Evolutionary conservation across 2,329 filamentous ascomycete genomes (phyloP).

Genomic region (Colletotrichum lini): DNA sequence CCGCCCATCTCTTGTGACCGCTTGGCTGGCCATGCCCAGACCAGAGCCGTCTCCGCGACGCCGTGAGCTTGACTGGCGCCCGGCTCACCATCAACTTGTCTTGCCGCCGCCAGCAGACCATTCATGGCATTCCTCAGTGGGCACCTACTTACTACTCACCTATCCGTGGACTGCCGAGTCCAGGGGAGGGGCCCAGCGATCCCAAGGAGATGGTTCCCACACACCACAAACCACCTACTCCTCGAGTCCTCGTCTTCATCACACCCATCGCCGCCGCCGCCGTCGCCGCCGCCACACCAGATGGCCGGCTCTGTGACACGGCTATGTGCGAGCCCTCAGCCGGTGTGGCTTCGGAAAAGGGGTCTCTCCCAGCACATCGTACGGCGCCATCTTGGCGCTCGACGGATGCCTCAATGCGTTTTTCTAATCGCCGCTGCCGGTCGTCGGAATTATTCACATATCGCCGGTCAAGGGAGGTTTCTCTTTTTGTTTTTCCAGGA

Average conservation of each 20-base stretch:
- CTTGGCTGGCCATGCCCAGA: conserved; percentile 8
- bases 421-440: conserved; percentile 8
- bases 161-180: not conserved
- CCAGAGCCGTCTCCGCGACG: conserved; percentile 1
- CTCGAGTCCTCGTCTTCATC: not conserved
- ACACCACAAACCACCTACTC: not conserved
- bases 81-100: not conserved
- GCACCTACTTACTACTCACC: too few species aligned
- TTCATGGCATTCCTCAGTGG: not conserved
- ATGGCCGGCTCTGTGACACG: not conserved
- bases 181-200: not conserved
- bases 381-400: not conserved
- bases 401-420: not conserved
- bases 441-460: not conserved
- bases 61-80: conserved; percentile 6
- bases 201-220: conserved; percentile 5
- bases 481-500: too few species aligned
- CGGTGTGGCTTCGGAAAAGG: conserved; percentile 29
- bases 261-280: not conserved
- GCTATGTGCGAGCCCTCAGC: conserved; percentile 6
- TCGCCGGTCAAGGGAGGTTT: not conserved
- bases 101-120: not conserved
- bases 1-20: conserved; percentile 24
- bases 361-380: not conserved
- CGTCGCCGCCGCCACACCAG: not conserved